A percentile compares a stretch with the other conserved stretches of the same genome.
Conservation (phyloP, 345 rosid genomes). For the rapeseed (Brassica napus) region DNA sequence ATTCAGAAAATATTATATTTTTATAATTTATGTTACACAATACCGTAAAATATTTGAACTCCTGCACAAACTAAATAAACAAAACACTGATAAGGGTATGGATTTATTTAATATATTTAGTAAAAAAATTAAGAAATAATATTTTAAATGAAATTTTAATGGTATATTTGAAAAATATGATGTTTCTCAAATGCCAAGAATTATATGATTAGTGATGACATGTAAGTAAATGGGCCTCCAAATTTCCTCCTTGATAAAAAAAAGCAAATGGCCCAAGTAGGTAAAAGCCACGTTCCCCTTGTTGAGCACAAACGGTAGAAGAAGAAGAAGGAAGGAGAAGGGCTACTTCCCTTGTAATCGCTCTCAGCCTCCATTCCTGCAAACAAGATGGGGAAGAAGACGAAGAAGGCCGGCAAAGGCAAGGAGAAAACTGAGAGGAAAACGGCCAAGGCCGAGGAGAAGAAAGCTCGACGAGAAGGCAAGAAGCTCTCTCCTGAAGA, state of each 20-base stretch:
- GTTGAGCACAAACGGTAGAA: background rate
- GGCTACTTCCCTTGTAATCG: conserved; percentile 13
- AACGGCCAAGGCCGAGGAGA: conserved; percentile 87
- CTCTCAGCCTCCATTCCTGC: conserved; percentile 28
- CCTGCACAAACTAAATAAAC: no score
- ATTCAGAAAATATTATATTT: no score
- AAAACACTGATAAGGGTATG: no score
- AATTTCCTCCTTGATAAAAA: background rate
- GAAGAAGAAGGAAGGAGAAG: conserved; percentile 5
- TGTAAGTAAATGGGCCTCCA: background rate
- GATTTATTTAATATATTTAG: no score
- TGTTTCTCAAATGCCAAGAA: background rate
- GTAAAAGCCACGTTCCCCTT: background rate
- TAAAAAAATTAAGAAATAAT: no score
- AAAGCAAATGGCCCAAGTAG: background rate
- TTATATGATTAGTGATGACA: background rate
- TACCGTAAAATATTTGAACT: no score
- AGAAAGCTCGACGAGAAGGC: conserved; percentile 77
- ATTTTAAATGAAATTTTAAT: no score
- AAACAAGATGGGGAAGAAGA: conserved; percentile 73
- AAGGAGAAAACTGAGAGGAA: conserved; percentile 89
- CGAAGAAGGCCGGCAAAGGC: conserved; percentile 88
- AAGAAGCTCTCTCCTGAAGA: conserved; percentile 91
- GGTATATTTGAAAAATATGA: background rate
- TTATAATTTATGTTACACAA: no score